phyloP scores from a whole-genome alignment of 2,329 filamentous ascomycete genomes.

The Penicillium occitanis region DNA sequence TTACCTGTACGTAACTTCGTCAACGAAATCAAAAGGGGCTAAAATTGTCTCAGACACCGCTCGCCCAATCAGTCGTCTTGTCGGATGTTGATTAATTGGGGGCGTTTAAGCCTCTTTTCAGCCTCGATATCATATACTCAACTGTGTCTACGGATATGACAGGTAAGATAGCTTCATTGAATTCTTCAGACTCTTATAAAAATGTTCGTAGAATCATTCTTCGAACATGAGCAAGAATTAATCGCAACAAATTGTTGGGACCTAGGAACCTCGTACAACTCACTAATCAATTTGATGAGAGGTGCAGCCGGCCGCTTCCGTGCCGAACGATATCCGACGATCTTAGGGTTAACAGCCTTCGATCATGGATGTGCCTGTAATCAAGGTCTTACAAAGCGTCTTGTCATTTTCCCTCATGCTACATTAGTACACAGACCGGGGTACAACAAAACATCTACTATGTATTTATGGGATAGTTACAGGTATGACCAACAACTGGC shows the following conservation, averaged over 20 bases:
- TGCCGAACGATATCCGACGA: not conserved
- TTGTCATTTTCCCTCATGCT: too few relatives aligned
- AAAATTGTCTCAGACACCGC: not conserved
- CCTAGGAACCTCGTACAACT: not conserved
- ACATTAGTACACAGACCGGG: too few relatives aligned
- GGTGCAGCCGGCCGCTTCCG: conserved; percentile 7
- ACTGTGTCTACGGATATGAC: not conserved
- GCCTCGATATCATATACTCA: not conserved
- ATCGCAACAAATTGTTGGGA: not conserved
- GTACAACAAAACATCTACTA: too few relatives aligned
- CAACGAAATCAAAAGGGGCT: not conserved
- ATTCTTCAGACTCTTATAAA: not conserved
- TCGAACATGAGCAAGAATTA: not conserved
- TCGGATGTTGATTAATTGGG: not conserved
- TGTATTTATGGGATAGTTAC: too few relatives aligned
- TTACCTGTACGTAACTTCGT: too few relatives aligned
- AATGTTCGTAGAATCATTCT: not conserved
- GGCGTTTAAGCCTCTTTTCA: conserved; percentile 9
- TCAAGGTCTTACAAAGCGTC: too few relatives aligned
- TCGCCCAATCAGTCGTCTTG: not conserved
- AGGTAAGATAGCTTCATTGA: not conserved
- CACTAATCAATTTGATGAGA: not conserved
- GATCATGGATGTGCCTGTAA: not conserved
- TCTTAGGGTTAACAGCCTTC: not conserved
- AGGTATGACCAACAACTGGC: too few relatives aligned